Percentiles rank a stretch among this genome's conserved stretches.
Evolutionary conservation across 352 stramenopile species (phyloP).

Genomic region (Aphanomyces euteiches): DNA sequence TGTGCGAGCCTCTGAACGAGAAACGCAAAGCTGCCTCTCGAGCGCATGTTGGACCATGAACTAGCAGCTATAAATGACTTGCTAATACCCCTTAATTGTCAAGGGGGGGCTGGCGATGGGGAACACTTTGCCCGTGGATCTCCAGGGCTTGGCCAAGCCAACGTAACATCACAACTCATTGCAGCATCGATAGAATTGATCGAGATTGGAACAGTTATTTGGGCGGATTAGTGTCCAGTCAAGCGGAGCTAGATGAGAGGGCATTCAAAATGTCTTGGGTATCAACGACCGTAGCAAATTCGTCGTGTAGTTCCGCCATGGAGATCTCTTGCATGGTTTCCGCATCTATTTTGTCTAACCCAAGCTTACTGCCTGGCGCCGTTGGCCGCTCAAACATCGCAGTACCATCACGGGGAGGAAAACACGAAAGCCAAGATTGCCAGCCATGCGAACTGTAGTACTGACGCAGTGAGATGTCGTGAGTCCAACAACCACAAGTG

Average conservation of each 20-base stretch:
- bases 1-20: no score
- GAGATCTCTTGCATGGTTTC: conserved; percentile 7
- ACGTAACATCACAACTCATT: no score
- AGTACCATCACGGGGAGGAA: neutral
- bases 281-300: conserved; percentile 13
- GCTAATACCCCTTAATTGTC: no score
- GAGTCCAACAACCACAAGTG: conserved; percentile 8
- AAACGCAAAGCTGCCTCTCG: no score
- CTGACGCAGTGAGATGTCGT: conserved; percentile 7
- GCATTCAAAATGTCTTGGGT: conserved; percentile 1
- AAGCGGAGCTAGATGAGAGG: neutral
- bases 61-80: no score
- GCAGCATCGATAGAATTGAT: no score
- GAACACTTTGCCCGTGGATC: no score
- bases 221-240: no score
- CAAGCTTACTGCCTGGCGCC: conserved; percentile 8
- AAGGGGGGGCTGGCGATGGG: no score
- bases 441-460: conserved; percentile 8
- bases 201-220: no score
- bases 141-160: no score
- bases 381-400: conserved; percentile 8
- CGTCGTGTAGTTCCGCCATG: neutral
- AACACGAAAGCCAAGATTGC: conserved; percentile 7
- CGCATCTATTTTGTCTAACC: conserved; percentile 9
- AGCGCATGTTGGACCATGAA: no score